Base-by-base conservation (phyloP, 345 rosid species). In the Rhizophora mangle region DNA sequence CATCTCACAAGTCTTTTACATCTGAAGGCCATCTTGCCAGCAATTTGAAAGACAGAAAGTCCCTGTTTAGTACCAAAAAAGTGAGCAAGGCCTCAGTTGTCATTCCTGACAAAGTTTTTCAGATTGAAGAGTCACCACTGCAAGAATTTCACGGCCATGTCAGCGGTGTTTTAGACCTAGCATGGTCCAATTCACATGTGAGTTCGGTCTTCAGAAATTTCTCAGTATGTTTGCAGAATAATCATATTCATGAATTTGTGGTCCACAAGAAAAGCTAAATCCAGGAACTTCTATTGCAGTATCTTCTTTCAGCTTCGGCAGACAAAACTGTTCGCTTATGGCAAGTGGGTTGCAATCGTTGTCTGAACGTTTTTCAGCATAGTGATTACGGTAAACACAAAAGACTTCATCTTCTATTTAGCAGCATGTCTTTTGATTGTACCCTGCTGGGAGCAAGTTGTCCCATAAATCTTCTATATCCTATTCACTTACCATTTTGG, bases 131-230 rank as follows among this genome's bases (percentile, higher is more conserved):
- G 78, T 76, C 76, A 21, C 91, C 96, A 0, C n/a, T 94, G 62
- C 96, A 87, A 30, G 96, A 89, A 74, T 86, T 89, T 59, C 74
- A 66, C 63, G 92, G 96, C 69, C 99, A 94, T 43, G 59, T 76
- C 1, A 69, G 92, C 53, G 96, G 88, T 71, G 77, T 95, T 64
- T 81, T 95, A 59, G 93, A 87, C 74, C 73, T 95, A 18, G 88
- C 96, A 6, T 95, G 99, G 99, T 89, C 99, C 58, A 78, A 66
- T 72, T 83, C 92, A 68, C 87, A 87, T 74, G 96, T 94, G 75
- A 89, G 98, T 79, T 32, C 16, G 58, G 27, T 53, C 11, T 27
- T 10, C 22, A 18, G 18, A 26, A 27, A 31, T 29, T 1, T 43
- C 29, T 8, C 16, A 39, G 19, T 60, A 4, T 16, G 8, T 49